Conservation (phyloP, 1,284 basidiomycete species). For the Naganishia liquefaciens region DNA sequence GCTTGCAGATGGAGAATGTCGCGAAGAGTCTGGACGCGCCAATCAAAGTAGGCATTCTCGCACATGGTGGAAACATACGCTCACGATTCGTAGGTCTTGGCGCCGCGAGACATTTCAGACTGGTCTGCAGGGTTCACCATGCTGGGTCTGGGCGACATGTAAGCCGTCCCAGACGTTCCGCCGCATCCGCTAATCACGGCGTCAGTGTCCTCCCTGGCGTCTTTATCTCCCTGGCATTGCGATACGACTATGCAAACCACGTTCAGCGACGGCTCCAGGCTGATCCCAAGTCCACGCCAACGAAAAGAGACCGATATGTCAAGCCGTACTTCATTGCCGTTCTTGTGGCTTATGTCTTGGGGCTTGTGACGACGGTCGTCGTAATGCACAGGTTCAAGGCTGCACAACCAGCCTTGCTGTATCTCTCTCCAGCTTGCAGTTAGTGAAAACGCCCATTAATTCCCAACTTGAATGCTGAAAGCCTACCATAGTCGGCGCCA, state of each 20-base stretch:
- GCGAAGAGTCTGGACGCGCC: constrained; percentile 91
- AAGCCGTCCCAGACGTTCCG: constrained; percentile 48
- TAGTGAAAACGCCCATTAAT: constrained; percentile 42
- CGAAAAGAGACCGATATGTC: constrained; percentile 53
- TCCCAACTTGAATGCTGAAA: neutral
- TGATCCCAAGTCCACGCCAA: constrained; percentile 40
- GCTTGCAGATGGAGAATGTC: constrained; percentile 73
- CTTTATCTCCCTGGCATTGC: constrained; percentile 82
- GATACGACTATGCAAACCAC: constrained; percentile 70
- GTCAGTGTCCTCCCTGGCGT: constrained; percentile 89
- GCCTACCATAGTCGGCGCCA: constrained; percentile 1
- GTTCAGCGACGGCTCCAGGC: constrained; percentile 38
- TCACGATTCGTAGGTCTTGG: constrained; percentile 59
- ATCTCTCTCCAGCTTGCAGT: constrained; percentile 72
- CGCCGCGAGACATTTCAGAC: constrained; percentile 69
- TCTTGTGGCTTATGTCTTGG: constrained; percentile 73
- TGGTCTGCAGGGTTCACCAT: constrained; percentile 72
- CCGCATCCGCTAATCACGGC: neutral
- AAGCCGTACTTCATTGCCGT: constrained; percentile 79
- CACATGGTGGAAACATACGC: neutral
- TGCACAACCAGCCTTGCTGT: constrained; percentile 90
- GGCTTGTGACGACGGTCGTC: constrained; percentile 74
- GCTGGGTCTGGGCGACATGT: constrained; percentile 80
- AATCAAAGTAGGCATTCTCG: constrained; percentile 63
- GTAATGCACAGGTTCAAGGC: constrained; percentile 81